A percentile compares a stretch with the other conserved stretches of the same genome.
These are phyloP conservation scores for Hydnomerulius pinastri DNA, from an alignment of 768 basidiomycete species.

Conservation along the genomic window DNA sequence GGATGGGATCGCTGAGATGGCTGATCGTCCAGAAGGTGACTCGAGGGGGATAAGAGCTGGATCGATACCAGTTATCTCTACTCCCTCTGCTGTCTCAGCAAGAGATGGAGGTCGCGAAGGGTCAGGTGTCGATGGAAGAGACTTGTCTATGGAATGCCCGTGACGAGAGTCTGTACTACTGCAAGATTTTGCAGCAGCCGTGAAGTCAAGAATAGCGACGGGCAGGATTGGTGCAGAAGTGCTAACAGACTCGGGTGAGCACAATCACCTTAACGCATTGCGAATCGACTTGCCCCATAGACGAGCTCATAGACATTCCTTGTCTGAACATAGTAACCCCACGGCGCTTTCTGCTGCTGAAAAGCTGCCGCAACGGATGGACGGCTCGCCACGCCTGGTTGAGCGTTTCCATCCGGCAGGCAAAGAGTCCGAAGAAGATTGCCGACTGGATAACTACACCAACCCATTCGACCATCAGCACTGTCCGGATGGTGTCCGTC, in stretches of 20 bases:
- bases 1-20: conserved; percentile 25
- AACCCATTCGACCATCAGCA: conserved; percentile 35
- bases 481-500: conserved; percentile 34
- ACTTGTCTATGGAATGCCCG: conserved; percentile 7
- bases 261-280: neutral
- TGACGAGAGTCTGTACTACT: conserved; percentile 11
- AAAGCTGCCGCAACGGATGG: neutral
- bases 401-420: conserved; percentile 45
- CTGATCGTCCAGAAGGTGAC: conserved; percentile 23
- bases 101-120: conserved; percentile 7
- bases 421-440: conserved; percentile 59
- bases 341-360: neutral
- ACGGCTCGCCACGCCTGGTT: conserved; percentile 9
- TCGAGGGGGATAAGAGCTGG: conserved; percentile 19
- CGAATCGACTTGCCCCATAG: conserved; percentile 5
- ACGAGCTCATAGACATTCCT: conserved; percentile 2
- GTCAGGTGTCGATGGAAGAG: neutral
- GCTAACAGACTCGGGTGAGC: conserved; percentile 16
- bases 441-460: conserved; percentile 31
- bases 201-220: conserved; percentile 27
- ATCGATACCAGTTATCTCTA: conserved; percentile 12
- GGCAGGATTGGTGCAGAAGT: conserved; percentile 13
- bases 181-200: conserved; percentile 10
- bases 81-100: conserved; percentile 6
- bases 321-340: neutral